Conservation (phyloP, 371 early-diverging fungal genomes). For the Lichtheimia ornata region DNA sequence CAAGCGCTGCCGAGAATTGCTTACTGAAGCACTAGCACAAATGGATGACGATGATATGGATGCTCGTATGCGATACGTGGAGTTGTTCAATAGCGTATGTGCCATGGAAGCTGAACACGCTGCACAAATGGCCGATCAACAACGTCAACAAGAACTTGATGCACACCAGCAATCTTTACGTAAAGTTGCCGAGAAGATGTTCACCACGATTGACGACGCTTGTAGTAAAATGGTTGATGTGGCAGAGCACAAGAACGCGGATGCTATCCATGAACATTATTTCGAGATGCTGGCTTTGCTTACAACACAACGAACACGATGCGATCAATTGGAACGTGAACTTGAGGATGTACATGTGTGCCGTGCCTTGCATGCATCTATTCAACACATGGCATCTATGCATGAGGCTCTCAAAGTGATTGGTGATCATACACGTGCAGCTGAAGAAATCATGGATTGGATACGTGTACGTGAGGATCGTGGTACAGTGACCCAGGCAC, state of each 20-base stretch:
- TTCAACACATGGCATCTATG: no score
- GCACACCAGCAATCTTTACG: background rate
- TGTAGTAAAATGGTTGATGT: no score
- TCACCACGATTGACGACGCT: no score
- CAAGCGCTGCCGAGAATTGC: background rate
- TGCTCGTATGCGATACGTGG: conserved; percentile 2
- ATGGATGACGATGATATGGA: conserved; percentile 2
- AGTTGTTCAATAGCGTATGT: background rate
- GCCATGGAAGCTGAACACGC: background rate
- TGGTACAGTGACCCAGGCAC: background rate
- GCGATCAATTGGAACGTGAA: background rate
- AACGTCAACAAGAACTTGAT: background rate
- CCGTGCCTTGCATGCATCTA: no score
- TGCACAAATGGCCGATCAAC: background rate
- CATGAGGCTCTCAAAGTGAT: background rate
- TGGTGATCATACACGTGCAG: conserved; percentile 1
- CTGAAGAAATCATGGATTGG: background rate
- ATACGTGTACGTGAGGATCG: background rate
- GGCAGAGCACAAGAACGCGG: background rate
- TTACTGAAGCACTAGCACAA: background rate
- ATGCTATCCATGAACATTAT: background rate
- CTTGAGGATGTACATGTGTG: background rate
- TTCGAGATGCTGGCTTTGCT: background rate
- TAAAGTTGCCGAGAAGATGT: no score
- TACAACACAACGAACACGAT: background rate